Conservation (phyloP, 75 land plant species). For the Adiantum capillusveneris region DNA sequence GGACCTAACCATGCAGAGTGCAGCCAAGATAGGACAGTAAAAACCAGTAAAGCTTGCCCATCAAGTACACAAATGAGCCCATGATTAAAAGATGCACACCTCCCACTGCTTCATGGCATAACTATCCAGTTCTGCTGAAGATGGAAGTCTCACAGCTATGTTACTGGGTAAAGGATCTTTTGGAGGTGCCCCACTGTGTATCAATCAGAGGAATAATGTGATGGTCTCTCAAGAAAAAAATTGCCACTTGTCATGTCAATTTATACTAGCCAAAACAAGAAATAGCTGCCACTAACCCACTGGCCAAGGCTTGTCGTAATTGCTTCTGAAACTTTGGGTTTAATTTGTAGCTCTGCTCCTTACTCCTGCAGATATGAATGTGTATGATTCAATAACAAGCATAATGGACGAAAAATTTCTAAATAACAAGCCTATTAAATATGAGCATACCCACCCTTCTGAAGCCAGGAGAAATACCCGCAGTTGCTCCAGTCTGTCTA, state of each 20-base stretch:
- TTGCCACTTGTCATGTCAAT: too few species aligned
- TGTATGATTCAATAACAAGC: not conserved
- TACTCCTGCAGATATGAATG: slow-evolving; percentile 37
- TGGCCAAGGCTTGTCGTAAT: slow-evolving; percentile 48
- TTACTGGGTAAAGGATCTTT: slow-evolving; percentile 70
- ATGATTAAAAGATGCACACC: slow-evolving; percentile 40
- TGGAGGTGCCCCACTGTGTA: slow-evolving; percentile 61
- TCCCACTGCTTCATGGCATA: slow-evolving; percentile 95
- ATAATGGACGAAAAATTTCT: not conserved
- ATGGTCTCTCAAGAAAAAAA: too few species aligned
- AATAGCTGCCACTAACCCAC: slow-evolving; percentile 49
- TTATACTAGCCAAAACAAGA: too few species aligned
- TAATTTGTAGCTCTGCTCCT: slow-evolving; percentile 58
- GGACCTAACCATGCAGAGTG: too few species aligned
- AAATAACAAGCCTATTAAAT: not conserved
- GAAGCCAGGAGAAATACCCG: slow-evolving; percentile 42
- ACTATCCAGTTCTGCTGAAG: slow-evolving; percentile 59
- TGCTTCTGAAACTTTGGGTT: slow-evolving; percentile 79
- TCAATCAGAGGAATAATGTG: not conserved
- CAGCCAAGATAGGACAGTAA: too few species aligned
- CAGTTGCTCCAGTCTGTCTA: slow-evolving; percentile 80
- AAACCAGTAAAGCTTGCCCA: too few species aligned
- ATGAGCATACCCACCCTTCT: slow-evolving; percentile 3
- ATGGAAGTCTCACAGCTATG: slow-evolving; percentile 64
- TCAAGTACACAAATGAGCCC: too few species aligned